Evolutionary conservation across 2,329 filamentous ascomycete genomes (phyloP), one percentile per base, ranked within the genome.

Genomic region (Colletotrichum nymphaeae): DNA sequence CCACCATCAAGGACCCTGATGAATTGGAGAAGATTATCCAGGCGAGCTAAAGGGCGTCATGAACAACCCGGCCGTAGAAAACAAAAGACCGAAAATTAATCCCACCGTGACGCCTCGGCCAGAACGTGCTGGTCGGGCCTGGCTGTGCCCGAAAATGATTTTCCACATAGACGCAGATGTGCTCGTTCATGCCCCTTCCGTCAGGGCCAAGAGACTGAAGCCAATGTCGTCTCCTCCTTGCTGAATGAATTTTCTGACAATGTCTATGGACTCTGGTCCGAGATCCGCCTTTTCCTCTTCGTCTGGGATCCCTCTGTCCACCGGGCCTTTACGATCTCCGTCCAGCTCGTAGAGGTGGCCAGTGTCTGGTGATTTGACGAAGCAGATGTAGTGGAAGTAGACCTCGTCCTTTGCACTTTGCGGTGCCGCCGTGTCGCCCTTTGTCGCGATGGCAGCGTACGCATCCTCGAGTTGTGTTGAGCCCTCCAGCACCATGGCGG

Each of bases 301-400:
- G n/a, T 68, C 56, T 1, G 75, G 62, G 5, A 73, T 53, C 1
- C 80, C 83, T 69, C 91, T 84, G 74, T 91, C 86, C 58, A 94
- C 80, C 1, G 92, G 92, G 0, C 92, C 92, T 77, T 91, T 93
- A 63, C 91, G 84, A 75, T 91, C 82, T 11, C 93, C 92, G 81
- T 94, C 92, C 79, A 94, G 82, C 80, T 94, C 91, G 87, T 91
- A 94, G 58, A 94, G 74, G 24, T 79, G 81, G 42, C 85, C 84
- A 63, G 89, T 87, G 77, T 88, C 86, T 8, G 74, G 63, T 2
- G 80, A 81, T 81, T 91, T 93, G 30, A 93, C 90, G 78, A 94
- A 94, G 76, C 91, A 93, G 52, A 94, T 91, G 78, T 93, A 94
- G 79, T 94, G 93, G 76, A 93, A 85, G 78, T 94, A 91, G 4